Evolutionary conservation across 2,329 filamentous ascomycete genomes (phyloP).

Genomic region (Epichloe coenophiala): DNA sequence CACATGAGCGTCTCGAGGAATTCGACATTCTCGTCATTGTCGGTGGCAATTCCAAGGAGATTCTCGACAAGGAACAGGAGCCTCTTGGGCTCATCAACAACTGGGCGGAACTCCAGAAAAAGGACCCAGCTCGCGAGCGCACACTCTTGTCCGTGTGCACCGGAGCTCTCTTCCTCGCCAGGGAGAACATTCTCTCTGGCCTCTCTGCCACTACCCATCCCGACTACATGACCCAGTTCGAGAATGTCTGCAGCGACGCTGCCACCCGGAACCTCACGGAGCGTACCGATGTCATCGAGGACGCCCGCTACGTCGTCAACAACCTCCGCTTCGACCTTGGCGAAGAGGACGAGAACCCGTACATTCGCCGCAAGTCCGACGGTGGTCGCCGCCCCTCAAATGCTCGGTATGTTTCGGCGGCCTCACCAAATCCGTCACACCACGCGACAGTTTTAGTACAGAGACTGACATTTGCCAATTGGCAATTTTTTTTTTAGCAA

Average conservation of each 20-base stretch:
- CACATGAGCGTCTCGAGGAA: conserved; percentile 57
- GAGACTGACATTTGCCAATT: not conserved
- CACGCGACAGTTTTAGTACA: not conserved
- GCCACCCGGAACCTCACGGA: conserved; percentile 57
- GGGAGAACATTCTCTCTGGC: conserved; percentile 64
- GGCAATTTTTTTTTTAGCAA: conserved; percentile 36
- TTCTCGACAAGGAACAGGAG: conserved; percentile 55
- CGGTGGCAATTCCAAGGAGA: conserved; percentile 51
- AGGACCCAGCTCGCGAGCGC: conserved; percentile 65
- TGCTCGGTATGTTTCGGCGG: conserved; percentile 35
- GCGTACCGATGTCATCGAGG: conserved; percentile 72
- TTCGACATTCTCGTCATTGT: conserved; percentile 71
- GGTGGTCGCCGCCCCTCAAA: conserved; percentile 46
- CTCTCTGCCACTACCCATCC: conserved; percentile 73
- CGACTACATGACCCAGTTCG: conserved; percentile 66
- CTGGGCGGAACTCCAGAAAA: conserved; percentile 68
- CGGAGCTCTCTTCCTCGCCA: conserved; percentile 62
- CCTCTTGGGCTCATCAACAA: conserved; percentile 60
- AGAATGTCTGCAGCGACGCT: conserved; percentile 66
- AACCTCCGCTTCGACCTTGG: conserved; percentile 78
- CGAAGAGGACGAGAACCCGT: conserved; percentile 70
- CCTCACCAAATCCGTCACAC: too few species aligned
- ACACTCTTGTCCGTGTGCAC: conserved; percentile 72
- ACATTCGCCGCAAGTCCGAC: conserved; percentile 64
- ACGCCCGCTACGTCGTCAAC: conserved; percentile 75